Evolutionary conservation across 1,139 yeast genomes (phyloP), one percentile per base, ranked within the genome.

Genomic region (Zhuliangozyma blackwelliae): DNA sequence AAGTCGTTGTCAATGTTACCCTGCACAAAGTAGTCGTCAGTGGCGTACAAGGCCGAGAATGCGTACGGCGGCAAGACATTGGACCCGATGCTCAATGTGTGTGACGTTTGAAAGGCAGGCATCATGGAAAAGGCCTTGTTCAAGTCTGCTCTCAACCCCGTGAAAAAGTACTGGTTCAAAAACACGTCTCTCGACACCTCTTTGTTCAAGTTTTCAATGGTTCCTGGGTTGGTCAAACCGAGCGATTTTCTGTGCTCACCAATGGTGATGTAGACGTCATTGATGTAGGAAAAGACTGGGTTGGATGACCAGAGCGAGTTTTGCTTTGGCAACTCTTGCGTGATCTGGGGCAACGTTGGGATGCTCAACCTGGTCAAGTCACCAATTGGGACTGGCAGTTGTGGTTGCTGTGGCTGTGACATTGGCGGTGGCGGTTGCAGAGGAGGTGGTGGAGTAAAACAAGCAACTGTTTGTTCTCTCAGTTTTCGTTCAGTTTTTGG

Each of bases 91-190:
- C 95, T 77, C 59, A 94, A 85, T 40, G 97, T 84, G 63, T 94
- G 98, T 45, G 96, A 85, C 43, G 95, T 86, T 73, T 94, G 98
- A 83, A 94, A 92, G 41, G 90, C 95, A 42, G 98, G 97, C 62
- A 82, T 80, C 77, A 90, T 76, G 48, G 86, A 71, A 58, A 94
- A 88, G 21, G 92, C 89, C 75, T 92, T 92, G 70, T 88, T 87
- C 55, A 92, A 77, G 62, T 92, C 98, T 41, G 98, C 98, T 63
- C 96, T 84, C 56, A 94, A 77, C 43, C 99, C 99, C 33, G 96
- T 85, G 77, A 92, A 92, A 65, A 83, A 82, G 69, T 87, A 86
- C 60, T 89, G 95, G 59, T 76, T 80, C 57, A 89, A 76, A 60
- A 92, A 88, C 28, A 90, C 97, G 61, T 90, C 97, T 65, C 92